Percentiles rank a stretch among this genome's conserved stretches.
phyloP scores from a whole-genome alignment of 441 rosid species.

The Adansonia grandidieri region DNA sequence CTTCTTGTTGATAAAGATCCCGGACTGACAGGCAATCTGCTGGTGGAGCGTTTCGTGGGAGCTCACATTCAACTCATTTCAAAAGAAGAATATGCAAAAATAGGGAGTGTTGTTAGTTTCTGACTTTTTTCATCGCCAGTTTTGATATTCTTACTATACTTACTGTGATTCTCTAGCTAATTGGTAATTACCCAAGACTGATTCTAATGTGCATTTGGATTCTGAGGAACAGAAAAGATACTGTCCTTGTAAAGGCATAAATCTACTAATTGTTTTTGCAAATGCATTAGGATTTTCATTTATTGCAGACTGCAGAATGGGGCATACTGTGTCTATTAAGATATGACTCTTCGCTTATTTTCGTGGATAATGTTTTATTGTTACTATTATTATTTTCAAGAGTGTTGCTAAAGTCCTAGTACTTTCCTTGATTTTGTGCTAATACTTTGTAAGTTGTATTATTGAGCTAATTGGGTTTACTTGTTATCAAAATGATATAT shows the following conservation, averaged over 20 bases:
- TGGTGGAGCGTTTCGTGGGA: conserved; percentile 87
- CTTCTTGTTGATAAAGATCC: conserved; percentile 82
- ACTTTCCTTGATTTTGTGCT: not conserved
- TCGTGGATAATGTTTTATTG: not conserved
- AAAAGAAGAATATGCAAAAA: conserved; percentile 81
- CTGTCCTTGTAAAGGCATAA: not conserved
- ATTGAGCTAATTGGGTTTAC: not conserved
- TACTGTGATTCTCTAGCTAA: not conserved
- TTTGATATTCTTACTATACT: not conserved
- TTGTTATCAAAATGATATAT: not conserved
- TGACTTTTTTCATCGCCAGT: conserved; percentile 19
- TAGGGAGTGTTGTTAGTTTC: conserved; percentile 80
- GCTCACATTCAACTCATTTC: conserved; percentile 86
- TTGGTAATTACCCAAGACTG: not conserved
- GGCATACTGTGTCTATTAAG: not conserved
- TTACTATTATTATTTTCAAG: not conserved
- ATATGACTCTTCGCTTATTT: conserved; percentile 8
- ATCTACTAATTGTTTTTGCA: not conserved
- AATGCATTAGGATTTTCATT: conserved; percentile 6
- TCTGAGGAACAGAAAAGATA: not conserved
- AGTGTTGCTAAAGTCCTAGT: not conserved
- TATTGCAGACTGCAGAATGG: not conserved
- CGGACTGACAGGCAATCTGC: conserved; percentile 86
- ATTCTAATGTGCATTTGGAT: conserved; percentile 18
- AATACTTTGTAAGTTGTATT: not conserved